Evolutionary conservation across 2,329 filamentous ascomycete genomes (phyloP).

Genomic region (Aspergillus sp.): DNA sequence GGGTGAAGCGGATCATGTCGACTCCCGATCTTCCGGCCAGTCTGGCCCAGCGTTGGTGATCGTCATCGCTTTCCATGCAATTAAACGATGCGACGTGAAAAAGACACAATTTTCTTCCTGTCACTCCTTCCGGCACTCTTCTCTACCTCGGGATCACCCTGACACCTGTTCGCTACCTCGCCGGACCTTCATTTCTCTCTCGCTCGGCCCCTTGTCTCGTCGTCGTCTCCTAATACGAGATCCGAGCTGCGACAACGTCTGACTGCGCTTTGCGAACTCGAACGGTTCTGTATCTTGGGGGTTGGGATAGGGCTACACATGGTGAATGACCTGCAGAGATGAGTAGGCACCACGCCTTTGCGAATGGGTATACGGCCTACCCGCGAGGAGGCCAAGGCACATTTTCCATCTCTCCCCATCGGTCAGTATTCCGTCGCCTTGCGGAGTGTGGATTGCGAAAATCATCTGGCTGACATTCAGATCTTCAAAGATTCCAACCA

Average conservation of each 20-base stretch:
- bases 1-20: slow-evolving; percentile 7
- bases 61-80: slow-evolving; percentile 10
- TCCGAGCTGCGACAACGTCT: background rate
- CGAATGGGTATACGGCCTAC: slow-evolving; percentile 74
- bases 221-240: slow-evolving; percentile 2
- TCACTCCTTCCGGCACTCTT: background rate
- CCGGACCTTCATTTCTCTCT: background rate
- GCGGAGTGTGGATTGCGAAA: slow-evolving; percentile 1
- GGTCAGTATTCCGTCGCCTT: slow-evolving; percentile 58
- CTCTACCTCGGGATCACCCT: background rate
- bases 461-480: slow-evolving; percentile 11
- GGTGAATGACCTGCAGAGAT: slow-evolving; percentile 62
- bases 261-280: slow-evolving; percentile 11
- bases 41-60: background rate
- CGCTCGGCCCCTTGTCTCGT: background rate
- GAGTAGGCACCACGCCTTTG: slow-evolving; percentile 83
- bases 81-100: slow-evolving; percentile 12
- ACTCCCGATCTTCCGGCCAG: slow-evolving; percentile 2
- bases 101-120: slow-evolving; percentile 7
- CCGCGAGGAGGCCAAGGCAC: slow-evolving; percentile 70
- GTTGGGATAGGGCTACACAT: slow-evolving; percentile 28
- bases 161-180: background rate
- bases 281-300: slow-evolving; percentile 8
- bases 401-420: slow-evolving; percentile 87
- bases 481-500: slow-evolving; percentile 73